These are phyloP conservation scores for Talaromyces sp. DNA, from an alignment of 2,329 filamentous ascomycete genomes.

Conservation along the genomic window DNA sequence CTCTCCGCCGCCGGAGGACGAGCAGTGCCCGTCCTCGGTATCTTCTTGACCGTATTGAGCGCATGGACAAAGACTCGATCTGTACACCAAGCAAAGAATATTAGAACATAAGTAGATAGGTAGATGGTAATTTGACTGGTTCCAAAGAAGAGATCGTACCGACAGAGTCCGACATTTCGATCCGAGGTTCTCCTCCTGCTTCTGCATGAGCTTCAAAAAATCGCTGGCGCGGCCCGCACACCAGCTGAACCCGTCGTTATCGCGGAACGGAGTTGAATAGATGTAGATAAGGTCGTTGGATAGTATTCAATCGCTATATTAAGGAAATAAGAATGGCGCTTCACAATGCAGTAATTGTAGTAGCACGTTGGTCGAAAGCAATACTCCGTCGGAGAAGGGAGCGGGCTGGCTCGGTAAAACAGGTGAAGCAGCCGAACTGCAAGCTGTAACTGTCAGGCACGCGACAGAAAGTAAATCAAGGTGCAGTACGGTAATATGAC, in stretches of 20 bases:
- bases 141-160: constrained; percentile 31
- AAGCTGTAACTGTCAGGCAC: neutral
- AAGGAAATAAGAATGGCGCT: neutral
- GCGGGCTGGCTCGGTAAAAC: neutral
- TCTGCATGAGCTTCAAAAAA: constrained; percentile 32
- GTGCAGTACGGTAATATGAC: neutral
- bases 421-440: neutral
- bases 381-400: neutral
- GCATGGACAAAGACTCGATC: constrained; percentile 99
- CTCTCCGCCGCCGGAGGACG: constrained; percentile 82
- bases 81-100: constrained; percentile 37
- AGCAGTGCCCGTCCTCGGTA: constrained; percentile 85
- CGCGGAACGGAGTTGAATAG: neutral
- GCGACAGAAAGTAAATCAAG: neutral
- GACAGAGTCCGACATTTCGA: constrained; percentile 47
- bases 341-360: too few species aligned
- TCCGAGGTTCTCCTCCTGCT: constrained; percentile 20
- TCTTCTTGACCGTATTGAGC: constrained; percentile 97
- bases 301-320: too few species aligned
- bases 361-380: neutral
- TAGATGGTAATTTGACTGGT: neutral
- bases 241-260: neutral
- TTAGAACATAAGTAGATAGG: neutral
- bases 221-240: constrained; percentile 21
- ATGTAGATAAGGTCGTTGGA: neutral